Base-by-base conservation (phyloP, 768 basidiomycete species). In the Dioszegia crocea region DNA sequence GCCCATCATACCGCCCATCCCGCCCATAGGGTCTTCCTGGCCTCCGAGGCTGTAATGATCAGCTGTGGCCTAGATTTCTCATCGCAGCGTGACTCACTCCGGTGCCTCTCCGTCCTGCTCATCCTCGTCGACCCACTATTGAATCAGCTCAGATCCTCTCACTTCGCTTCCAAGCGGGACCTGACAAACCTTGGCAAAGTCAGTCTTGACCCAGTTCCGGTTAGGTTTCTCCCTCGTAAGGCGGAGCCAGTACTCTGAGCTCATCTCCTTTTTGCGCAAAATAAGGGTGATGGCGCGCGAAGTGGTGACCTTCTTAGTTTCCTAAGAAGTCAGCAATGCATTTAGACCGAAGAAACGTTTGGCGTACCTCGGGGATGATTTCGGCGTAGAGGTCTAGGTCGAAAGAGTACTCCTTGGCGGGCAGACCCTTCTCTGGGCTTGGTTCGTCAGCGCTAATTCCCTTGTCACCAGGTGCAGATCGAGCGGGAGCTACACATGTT, bases 111-210 rank as follows among this genome's bases (percentile, higher is more conserved):
- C 87, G 39, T 89, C 88, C 79, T 97, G 94, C 76, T 98, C 93
- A 74, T 97, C 94, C 80, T 97, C 93, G 71, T 97, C 93, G 40
- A 88, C 87, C 92, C 92, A 97, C 80, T 78, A 57, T 27, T 17
- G 38, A 33, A 36, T 57, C 41, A 46, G 33, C 59, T 44, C n/a
- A n/a, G n/a, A n/a, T n/a, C n/a, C n/a, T n/a, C n/a, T n/a, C n/a
- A 16, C 16, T 6, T 36, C 54, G 12, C 10, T 17, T n/a, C 4
- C 26, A 27, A 47, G 21, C 23, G n/a, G 43, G 6, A 31, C 33
- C 16, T 17, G 17, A 56, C 69, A 39, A 38, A 76, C 76, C 74
- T 89, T 94, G 65, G 81, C 81, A 76, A 97, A 97, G 78, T 97
- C 90, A 44, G 91, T 96, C 83, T 96, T 97, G 78, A 97, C 80